phyloP scores from a whole-genome alignment of 1,139 yeast genomes.

The Suhomyces bolitotheri region DNA sequence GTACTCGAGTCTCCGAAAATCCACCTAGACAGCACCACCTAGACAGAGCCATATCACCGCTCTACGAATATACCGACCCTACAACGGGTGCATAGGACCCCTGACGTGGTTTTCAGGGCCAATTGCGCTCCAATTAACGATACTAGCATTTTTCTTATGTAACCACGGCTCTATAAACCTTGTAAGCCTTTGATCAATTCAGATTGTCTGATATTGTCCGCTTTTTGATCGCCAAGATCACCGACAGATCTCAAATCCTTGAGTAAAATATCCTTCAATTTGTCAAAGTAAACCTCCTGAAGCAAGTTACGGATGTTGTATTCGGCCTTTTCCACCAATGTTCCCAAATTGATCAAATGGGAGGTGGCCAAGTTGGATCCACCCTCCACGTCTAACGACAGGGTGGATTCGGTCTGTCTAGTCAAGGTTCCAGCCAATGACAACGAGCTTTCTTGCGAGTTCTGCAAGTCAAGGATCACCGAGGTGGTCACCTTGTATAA shows the following conservation, averaged over 20 bases:
- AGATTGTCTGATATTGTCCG: conserved; percentile 45
- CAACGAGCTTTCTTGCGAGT: conserved; percentile 32
- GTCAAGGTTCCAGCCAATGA: conserved; percentile 82
- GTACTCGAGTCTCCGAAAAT: conserved; percentile 20
- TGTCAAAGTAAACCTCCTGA: conserved; percentile 94
- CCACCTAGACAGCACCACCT: not conserved
- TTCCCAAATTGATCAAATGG: conserved; percentile 84
- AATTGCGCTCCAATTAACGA: no score
- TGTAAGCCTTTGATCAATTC: conserved; percentile 54
- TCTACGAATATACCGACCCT: no score
- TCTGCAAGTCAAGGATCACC: conserved; percentile 70
- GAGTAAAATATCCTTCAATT: conserved; percentile 78
- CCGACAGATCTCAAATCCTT: conserved; percentile 65
- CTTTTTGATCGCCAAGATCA: conserved; percentile 37
- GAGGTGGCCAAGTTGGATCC: conserved; percentile 50
- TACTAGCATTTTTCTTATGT: no score
- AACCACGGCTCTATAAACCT: conserved; percentile 15
- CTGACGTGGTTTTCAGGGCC: no score
- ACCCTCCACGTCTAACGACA: conserved; percentile 38
- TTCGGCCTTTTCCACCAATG: conserved; percentile 85
- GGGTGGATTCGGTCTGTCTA: conserved; percentile 66
- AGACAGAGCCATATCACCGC: not conserved
- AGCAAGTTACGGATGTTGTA: conserved; percentile 81
- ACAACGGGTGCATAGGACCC: no score
- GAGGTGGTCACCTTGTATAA: conserved; percentile 82